phyloP scores from a whole-genome alignment of 306 rosid species.

The Pachyrhizus erosus region DNA sequence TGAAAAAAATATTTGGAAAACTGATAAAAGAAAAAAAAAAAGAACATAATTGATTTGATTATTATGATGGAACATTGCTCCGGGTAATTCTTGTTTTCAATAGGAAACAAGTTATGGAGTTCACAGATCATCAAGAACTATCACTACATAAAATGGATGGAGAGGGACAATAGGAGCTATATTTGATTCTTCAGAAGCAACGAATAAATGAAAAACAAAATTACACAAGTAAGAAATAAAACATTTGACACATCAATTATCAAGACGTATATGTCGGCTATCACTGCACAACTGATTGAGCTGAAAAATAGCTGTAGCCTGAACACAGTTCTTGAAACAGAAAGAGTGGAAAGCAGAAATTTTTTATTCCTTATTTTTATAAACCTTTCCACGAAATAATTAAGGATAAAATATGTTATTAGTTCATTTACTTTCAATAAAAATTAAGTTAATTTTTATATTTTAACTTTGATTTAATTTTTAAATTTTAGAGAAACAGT shows the following conservation, averaged over 20 bases:
- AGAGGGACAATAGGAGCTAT: neutral
- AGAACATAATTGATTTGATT: too few species aligned
- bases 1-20: too few species aligned
- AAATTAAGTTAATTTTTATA: too few species aligned
- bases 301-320: constrained; percentile 2
- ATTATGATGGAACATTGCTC: neutral
- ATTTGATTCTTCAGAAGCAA: neutral
- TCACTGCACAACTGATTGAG: neutral
- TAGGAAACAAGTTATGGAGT: neutral
- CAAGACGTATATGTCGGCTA: neutral
- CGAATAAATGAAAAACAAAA: neutral
- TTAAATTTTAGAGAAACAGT: too few species aligned
- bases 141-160: too few species aligned
- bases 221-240: neutral
- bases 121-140: too few species aligned
- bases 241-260: neutral
- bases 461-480: too few species aligned
- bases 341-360: neutral
- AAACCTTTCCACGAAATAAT: neutral
- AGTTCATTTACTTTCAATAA: too few species aligned
- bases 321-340: neutral
- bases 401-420: too few species aligned
- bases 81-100: neutral
- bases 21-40: too few species aligned
- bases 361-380: constrained; percentile 1